Evolutionary conservation across 305 asterid species (phyloP), one percentile per base, ranked within the genome.

Genomic region (Rubia balearica): DNA sequence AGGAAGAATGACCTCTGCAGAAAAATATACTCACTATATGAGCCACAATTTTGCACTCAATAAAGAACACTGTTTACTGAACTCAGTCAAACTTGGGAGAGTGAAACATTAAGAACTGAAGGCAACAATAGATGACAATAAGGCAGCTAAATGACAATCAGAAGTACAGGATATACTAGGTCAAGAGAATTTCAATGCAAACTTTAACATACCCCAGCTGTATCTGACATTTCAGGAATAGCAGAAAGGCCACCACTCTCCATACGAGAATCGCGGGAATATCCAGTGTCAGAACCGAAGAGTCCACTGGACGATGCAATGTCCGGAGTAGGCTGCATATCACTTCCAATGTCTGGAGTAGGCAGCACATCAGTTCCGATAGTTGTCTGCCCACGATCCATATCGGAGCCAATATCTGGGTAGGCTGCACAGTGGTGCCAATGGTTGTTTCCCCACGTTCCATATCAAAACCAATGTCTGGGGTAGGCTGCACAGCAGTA

Each of bases 181-280:
- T 53, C 40, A 51, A 17, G 33, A 45, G 17, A 33, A 60, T 30
- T 17, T 61, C 38, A 33, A 57, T 42, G 3, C 41, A 56, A 48
- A 68, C 19, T n/a, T 16, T 11, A 51, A 74, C 89, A 43, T 90
- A 93, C 96, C 59, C 95, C 96, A 0, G 81, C 77, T 70, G 91
- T 86, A 82, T 84, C 59, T 27, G 59, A 79, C 30, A 82, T 81
- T 83, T 90, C 98, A 8, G 90, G 96, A 77, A 86, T 89, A 75
- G 89, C 89, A 73, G 85, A 90, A 38, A 83, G 88, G 64, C 61
- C 76, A 1, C 83, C 73, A 65, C 67, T 64, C 73, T 82, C 88
- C 63, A 70, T 65, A 63, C 74, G 74, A 41, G 72, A 81, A 41
- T 46, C 81, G 10, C 69, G 75, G 27, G 57, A 74, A 81, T 77